A percentile compares a stretch with the other conserved stretches of the same genome.
Evolutionary conservation across 345 rosid genomes (phyloP).

Genomic region (Erucastrum elatum): DNA sequence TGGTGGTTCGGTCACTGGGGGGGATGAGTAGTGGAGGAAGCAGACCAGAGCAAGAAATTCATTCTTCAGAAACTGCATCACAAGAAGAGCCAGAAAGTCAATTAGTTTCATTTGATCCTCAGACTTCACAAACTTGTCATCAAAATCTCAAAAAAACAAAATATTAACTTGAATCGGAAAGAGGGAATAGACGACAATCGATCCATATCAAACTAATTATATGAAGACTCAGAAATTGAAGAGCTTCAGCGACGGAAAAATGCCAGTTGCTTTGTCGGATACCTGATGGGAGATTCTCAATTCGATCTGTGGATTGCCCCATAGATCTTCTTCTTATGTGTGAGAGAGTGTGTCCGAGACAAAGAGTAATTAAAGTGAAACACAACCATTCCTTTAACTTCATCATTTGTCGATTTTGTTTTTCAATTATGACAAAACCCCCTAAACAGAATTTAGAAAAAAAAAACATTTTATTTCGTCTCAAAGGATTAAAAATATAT

Average conservation of each 20-base stretch:
- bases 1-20: slow-evolving; percentile 51
- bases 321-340: not conserved
- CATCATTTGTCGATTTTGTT: not conserved
- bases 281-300: not conserved
- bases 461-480: not conserved
- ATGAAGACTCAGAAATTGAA: not conserved
- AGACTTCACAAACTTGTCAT: slow-evolving; percentile 1
- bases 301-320: slow-evolving; percentile 7
- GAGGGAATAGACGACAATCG: not conserved
- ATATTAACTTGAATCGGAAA: not conserved
- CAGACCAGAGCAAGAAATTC: slow-evolving; percentile 83
- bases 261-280: not conserved
- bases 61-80: slow-evolving; percentile 45
- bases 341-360: not conserved
- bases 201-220: slow-evolving; percentile 26
- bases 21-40: slow-evolving; percentile 51
- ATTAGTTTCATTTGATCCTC: not conserved
- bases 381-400: not conserved
- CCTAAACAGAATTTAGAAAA: not conserved
- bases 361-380: not conserved
- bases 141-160: not conserved
- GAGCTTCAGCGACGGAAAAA: not conserved
- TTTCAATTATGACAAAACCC: not conserved
- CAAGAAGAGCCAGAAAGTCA: slow-evolving; percentile 3
- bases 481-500: not conserved